Evolutionary conservation across 257 asterid genomes (phyloP), one percentile per base, ranked within the genome.

Genomic region (Solanum bulbocastanum): DNA sequence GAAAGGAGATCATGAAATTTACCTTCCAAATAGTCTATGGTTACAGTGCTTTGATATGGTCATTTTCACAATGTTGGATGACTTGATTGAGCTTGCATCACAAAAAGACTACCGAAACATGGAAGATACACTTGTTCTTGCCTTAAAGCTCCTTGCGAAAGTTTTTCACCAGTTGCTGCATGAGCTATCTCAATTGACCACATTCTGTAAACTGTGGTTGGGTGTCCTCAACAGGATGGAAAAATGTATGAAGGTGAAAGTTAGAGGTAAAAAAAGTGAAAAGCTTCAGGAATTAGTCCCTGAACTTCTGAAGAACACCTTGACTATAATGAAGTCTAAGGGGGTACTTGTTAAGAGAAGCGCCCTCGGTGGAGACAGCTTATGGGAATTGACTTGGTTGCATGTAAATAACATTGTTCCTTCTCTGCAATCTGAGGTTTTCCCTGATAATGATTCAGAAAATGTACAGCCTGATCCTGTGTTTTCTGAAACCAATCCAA

Each of bases 341-440:
- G 98, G 98, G 74, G 94, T 96, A 73, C 98, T 95, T 8, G 92
- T 92, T 5, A 97, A 94, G 72, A 92, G 95, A 49, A 93, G 96
- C 83, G 94, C 98, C 83, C 94, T 95, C 4, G 98, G 98, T 56
- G 98, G 99, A 60, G 99, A 96, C 37, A 95, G 96, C 85, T 90
- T 96, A 71, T 96, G 98, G 99, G 98, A 96, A 88, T 96, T 93
- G 85, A 96, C 99, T 27, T 94, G 99, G 99, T 88, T 96, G 91
- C 98, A 96, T 6, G 98, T 96, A 88, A 94, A 95, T 74, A 95
- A 95, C 88, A 90, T 94, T 44, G 93, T 89, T 46, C 98, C 98
- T 27, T 92, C 98, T 83, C 89, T 96, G 27, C 96, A 96, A 83
- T 92, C 92, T 18, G 97, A 94, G 79, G 86, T 96, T 87, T 96